Evolutionary conservation across 176 grass and related monocot genomes (phyloP), one percentile per base, ranked within the genome.

Genomic region (Musa beccarii): DNA sequence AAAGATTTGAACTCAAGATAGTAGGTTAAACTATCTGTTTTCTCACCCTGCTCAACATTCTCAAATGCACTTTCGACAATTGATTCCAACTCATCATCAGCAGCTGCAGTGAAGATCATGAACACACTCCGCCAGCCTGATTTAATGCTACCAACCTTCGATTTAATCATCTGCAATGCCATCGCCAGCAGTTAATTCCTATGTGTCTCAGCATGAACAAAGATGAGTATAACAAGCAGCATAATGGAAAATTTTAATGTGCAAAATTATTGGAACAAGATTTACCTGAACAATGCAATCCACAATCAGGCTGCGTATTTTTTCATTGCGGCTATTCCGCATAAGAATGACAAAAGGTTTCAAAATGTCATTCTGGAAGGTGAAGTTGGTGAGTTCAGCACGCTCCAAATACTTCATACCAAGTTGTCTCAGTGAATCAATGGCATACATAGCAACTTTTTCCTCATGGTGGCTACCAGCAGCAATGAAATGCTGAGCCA

Each of bases 301-400:
- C 74, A 98, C 90, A 84, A 98, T 98, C 73, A 98, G 83, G 71
- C 88, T 82, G 43, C 94, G 83, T 50, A 98, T 98, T 64, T 98
- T 91, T 79, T 88, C 85, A 17, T 86, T 93, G 82, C 56, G 75
- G 59, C 88, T 93, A 81, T 91, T 98, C 54, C 90, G 87, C 94
- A 98, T 98, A 61, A 98, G 89, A 81, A 98, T 88, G 74, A 98
- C 94, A 89, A 98, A 98, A 63, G 94, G 94, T 73, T 98, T 98
- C 82, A 98, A 72, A 70, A 98, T 93, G 69, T 98, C 94, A 78
- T 90, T 98, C 72, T 98, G 94, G 75, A 98, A 98, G 25, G 90
- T 98, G 86, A 93, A 98, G 74, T 98, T 98, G 84, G 93, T 98
- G 57, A 98, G 53, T 77, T 98, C 94, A 66, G 90, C 86, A 59